phyloP scores from a whole-genome alignment of 1,284 basidiomycete species.

The Apiotrichum akiyoshidainum region DNA sequence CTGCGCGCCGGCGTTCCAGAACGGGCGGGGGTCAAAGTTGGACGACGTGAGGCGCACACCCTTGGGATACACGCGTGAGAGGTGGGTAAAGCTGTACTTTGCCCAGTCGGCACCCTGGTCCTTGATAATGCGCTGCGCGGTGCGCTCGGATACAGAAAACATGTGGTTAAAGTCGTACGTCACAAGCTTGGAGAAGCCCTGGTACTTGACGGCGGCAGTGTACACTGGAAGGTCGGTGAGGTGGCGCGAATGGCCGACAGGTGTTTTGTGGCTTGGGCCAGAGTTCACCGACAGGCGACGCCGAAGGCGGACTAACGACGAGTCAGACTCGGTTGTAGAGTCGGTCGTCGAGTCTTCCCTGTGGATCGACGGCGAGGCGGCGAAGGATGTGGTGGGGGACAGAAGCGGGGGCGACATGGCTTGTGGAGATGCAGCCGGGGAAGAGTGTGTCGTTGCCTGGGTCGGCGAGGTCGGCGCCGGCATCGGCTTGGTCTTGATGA shows the following conservation, averaged over 20 bases:
- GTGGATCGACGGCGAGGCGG: constrained; percentile 2
- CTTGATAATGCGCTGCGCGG: constrained; percentile 56
- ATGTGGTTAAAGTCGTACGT: constrained; percentile 83
- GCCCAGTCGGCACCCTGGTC: constrained; percentile 67
- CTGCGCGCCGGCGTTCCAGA: constrained; percentile 87
- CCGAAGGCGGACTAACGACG: constrained; percentile 34
- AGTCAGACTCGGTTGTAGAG: constrained; percentile 48
- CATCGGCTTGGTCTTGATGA: constrained; percentile 67
- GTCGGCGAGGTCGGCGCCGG: background rate
- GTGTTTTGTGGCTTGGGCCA: constrained; percentile 7
- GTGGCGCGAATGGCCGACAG: constrained; percentile 56
- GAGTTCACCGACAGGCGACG: constrained; percentile 30
- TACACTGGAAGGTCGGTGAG: constrained; percentile 82
- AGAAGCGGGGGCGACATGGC: constrained; percentile 1
- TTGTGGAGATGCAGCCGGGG: too few relatives aligned
- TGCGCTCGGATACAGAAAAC: constrained; percentile 87
- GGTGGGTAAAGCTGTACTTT: constrained; percentile 80
- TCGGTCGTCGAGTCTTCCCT: constrained; percentile 20
- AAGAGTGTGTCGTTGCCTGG: background rate
- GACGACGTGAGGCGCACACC: constrained; percentile 75
- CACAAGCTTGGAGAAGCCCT: constrained; percentile 86
- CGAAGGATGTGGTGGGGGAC: background rate
- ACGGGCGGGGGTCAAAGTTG: constrained; percentile 86
- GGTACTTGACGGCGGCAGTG: constrained; percentile 92
- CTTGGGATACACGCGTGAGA: constrained; percentile 87